Evolutionary conservation across 768 basidiomycete species (phyloP), one percentile per base, ranked within the genome.

Genomic region (Infundibulicybe gibba): DNA sequence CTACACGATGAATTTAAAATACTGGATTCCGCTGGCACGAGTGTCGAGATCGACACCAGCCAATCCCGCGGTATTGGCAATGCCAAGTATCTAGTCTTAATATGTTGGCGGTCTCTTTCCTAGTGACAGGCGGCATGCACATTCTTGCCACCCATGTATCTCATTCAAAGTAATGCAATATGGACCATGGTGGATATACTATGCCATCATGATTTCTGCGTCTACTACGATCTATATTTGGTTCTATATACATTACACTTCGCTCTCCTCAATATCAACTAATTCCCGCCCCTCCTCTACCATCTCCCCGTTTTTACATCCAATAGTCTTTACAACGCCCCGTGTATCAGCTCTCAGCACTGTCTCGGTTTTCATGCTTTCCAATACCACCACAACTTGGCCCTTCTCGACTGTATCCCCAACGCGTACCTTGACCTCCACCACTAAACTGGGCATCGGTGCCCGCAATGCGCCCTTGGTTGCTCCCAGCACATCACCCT

Each of bases 351-450:
- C 82, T 45, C 91, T 74, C 52, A 97, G 63, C 35, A 91, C 87
- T 33, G 88, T 94, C 68, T 95, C 93, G 53, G 93, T 97, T 80
- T 97, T 97, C 94, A 97, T 97, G 59, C 93, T 95, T 69, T 95
- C 94, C 59, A 95, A 66, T 5, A 94, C 81, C 25, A 93, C 82
- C 8, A 92, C 75, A 6, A 79, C 80, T 59, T 94, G 87, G 0
- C 90, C 91, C 58, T 79, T 83, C 66, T 85, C 83, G 34, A 97
- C 88, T 12, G 64, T 70, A 43, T 94, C 87, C 3, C 93, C 94
- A 1, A 78, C 70, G 49, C 74, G 75, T 31, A 94, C 93, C 14
- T 76, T 77, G 43, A 97, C 86, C 45, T 95, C 91, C 3, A 97
- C 93, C 2, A 97, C 85, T 42, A 93, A 75, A 61, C 90, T 90